phyloP scores from a whole-genome alignment of 208 protist species.

The Phytomonas francai region DNA sequence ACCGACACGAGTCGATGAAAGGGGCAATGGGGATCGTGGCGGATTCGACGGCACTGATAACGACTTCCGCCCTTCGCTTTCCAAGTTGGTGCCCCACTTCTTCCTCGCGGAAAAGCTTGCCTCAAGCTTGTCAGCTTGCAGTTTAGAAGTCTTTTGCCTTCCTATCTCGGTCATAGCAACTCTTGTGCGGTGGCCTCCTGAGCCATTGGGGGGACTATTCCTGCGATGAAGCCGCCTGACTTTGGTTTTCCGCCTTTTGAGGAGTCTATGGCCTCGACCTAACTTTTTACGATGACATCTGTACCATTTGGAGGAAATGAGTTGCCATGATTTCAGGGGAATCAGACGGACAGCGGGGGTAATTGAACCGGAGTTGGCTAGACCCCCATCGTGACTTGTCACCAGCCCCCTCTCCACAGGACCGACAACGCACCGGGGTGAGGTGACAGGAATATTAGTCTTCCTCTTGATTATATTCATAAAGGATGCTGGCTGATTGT shows the following conservation, averaged over 20 bases:
- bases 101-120: background rate
- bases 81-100: background rate
- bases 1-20: background rate
- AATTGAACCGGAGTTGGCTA: background rate
- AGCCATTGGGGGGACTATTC: background rate
- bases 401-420: background rate
- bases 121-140: background rate
- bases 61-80: background rate
- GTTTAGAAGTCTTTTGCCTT: background rate
- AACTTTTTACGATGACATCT: background rate
- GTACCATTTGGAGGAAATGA: background rate
- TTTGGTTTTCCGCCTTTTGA: background rate
- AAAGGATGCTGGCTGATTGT: background rate
- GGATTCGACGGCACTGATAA: background rate
- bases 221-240: background rate
- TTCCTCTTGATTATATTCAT: background rate
- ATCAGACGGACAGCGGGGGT: background rate
- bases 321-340: background rate
- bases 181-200: background rate
- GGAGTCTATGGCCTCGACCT: background rate
- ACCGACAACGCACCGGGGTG: background rate
- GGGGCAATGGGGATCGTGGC: background rate
- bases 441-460: background rate
- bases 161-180: too few species aligned
- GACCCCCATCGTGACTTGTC: background rate